Base-by-base conservation (phyloP, 768 basidiomycete species). In the Melanogaster broomeanus region DNA sequence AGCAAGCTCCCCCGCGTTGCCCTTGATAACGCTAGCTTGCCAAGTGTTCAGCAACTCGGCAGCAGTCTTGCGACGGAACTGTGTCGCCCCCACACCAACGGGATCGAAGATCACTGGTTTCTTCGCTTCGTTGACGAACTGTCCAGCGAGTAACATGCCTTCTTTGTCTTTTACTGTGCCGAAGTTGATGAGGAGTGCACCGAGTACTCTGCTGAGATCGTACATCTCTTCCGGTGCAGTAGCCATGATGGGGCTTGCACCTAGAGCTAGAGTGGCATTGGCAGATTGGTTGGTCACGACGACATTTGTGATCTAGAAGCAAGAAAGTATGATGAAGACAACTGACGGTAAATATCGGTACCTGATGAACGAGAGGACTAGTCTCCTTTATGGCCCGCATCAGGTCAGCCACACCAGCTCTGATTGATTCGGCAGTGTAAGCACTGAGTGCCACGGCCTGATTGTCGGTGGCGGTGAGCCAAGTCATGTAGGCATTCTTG, bases 211-310 rank as follows among this genome's bases (percentile, higher is more conserved):
- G 48, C 83, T 75, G 18, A 98, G 76, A 53, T 95, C 90, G 24
- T 81, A 78, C 78, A 93, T 93, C 65, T 98, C 95, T 51, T 79
- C 75, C 1, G 86, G 78, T 21, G 87, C 83, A 18, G 89, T 87
- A 3, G 94, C 90, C 95, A 98, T 98, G 64, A 98, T 94, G 0
- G 95, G 95, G 52, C 90, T 93, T 13, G 85, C 93, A 16, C 90
- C 88, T 4, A 97, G 62, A 0, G 93, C 91, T 6, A 98, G 77
- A 2, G 93, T 96, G 2, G 88, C 80, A 63, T 96, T 97, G 19
- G 93, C 93, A 5, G 88, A 90, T 72, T 95, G 93, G 18, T 85
- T 94, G 18, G 85, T 82, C 27, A 93, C 92, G 15, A 97, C 93
- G 18, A 77, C 84, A 62, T 96, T 93, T 4, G 93, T 95, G 53